Evolutionary conservation across 495 filamentous ascomycete genomes (phyloP).

Genomic region (Polyplosphaeria fusca): DNA sequence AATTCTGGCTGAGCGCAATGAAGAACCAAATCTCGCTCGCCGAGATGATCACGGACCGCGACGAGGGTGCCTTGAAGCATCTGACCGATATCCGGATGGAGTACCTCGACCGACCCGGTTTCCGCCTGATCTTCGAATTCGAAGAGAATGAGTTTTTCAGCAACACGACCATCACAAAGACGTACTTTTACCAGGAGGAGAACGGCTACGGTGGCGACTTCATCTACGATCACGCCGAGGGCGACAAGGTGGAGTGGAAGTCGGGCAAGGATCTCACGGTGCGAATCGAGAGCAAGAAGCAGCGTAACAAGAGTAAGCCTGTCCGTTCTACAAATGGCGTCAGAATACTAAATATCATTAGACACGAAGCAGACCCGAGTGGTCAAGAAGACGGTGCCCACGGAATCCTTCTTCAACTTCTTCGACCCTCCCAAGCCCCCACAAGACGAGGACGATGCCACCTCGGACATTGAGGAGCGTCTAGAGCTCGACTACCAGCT

Average conservation of each 20-base stretch:
- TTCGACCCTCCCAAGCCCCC: constrained; percentile 93
- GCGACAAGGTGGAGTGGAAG: constrained; percentile 98
- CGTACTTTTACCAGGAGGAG: constrained; percentile 99
- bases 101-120: constrained; percentile 96
- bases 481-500: constrained; percentile 98
- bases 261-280: constrained; percentile 87
- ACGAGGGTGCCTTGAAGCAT: constrained; percentile 86
- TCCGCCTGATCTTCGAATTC: constrained; percentile 97
- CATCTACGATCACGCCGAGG: constrained; percentile 98
- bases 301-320: constrained; percentile 99
- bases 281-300: constrained; percentile 95
- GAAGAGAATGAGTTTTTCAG: constrained; percentile 91
- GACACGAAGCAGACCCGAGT: constrained; percentile 98
- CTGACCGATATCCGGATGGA: constrained; percentile 97
- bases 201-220: constrained; percentile 97
- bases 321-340: constrained; percentile 1
- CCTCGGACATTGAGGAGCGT: constrained; percentile 92
- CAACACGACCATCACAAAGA: constrained; percentile 96
- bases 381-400: constrained; percentile 97
- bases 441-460: constrained; percentile 68
- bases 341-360: constrained; percentile 39
- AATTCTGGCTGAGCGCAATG: constrained; percentile 99
- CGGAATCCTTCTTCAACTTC: constrained; percentile 99
- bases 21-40: constrained; percentile 96
- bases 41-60: constrained; percentile 96